A percentile compares a stretch with the other conserved stretches of the same genome.
Conservation (phyloP, 768 basidiomycete genomes). For the Lentinula boryana region DNA sequence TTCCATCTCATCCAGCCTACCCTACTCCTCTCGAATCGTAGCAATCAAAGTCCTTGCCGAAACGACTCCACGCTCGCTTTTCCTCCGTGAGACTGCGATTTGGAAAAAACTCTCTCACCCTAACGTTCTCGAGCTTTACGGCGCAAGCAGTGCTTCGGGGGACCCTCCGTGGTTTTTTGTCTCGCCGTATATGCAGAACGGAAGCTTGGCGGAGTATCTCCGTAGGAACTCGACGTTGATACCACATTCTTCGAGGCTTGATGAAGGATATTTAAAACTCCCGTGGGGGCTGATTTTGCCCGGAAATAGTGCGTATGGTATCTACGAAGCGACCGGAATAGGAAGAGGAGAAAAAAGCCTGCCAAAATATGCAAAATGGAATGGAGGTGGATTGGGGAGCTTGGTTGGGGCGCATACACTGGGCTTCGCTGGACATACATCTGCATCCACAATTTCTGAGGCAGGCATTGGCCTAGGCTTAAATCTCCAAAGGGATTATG, state of each 20-base stretch:
- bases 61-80: slow-evolving; percentile 55
- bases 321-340: background rate
- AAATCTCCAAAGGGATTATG: background rate
- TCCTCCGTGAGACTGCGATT: slow-evolving; percentile 62
- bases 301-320: background rate
- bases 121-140: slow-evolving; percentile 68
- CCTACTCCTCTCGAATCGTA: slow-evolving; percentile 34
- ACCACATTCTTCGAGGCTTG: background rate
- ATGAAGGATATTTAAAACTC: background rate
- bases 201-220: slow-evolving; percentile 57
- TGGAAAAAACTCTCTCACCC: slow-evolving; percentile 69
- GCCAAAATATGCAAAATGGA: slow-evolving; percentile 7
- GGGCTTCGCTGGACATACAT: background rate
- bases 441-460: background rate
- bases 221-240: background rate
- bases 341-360: slow-evolving; percentile 5
- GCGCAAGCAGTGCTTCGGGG: slow-evolving; percentile 66
- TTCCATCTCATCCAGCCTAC: background rate
- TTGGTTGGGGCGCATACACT: background rate
- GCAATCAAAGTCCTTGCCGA: slow-evolving; percentile 70
- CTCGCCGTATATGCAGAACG: slow-evolving; percentile 63
- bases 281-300: background rate
- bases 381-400: slow-evolving; percentile 2
- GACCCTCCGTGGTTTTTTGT: slow-evolving; percentile 79
- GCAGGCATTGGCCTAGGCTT: background rate